Base-by-base conservation (phyloP, 768 basidiomycete species). In the Pleurotus eryngii region DNA sequence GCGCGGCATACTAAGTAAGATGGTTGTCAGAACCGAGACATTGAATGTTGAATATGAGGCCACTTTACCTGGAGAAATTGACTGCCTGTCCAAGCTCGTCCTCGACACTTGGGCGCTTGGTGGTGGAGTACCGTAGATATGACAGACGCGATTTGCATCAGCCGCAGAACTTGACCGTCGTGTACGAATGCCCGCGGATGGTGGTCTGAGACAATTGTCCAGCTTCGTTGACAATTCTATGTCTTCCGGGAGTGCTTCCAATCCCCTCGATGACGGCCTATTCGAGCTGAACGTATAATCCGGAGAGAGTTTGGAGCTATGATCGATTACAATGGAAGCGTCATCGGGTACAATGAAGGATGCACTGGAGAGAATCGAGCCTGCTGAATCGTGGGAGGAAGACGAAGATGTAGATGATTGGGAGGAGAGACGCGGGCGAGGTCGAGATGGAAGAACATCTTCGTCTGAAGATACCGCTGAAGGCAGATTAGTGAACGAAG, bases 321-420 rank as follows among this genome's bases (percentile, higher is more conserved):
- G 73, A 30, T 74, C 74, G 55, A 81, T 81, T 8, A 69, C 64
- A 27, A 80, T 59, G 39, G 77, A 71, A n/a, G 65, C 66, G 12
- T 80, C 76, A 37, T 76, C 78, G 22, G 65, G 68, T n/a, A 59
- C 60, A 45, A 78, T 73, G 46, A 63, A 65, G 5, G 77, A 74
- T 49, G 64, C 61, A 37, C 65, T 71, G 40, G 68, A 51, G 15
- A 54, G 18, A 24, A 54, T 54, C 8, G 51, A 54, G 20, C 35
- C 39, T 62, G 58, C 24, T 62, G 57, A 35, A 65, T 63, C 18
- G 56, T 38, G 38, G 61, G 66, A 38, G 64, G 67, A 24, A 70
- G 70, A 39, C 76, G 79, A 63, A 24, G 37, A 54, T 40, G 51
- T 22, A 5, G 51, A 54, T 17, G 51, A 54, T 54, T 54, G 51